Base-by-base conservation (phyloP, 768 basidiomycete species). In the Pleurotus ostreatus region DNA sequence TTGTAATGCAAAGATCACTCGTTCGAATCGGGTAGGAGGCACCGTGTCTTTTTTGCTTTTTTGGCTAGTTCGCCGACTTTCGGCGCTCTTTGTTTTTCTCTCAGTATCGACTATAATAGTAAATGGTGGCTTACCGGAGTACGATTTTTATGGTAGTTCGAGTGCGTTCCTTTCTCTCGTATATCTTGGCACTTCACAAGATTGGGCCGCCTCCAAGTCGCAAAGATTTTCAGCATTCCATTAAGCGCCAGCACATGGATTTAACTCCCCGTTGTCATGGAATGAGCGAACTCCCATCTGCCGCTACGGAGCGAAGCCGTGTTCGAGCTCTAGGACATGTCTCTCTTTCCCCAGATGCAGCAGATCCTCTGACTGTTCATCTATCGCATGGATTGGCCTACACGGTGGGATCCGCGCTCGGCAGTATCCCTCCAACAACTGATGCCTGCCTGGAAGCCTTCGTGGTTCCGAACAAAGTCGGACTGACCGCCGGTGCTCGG, bases 331-430 rank as follows among this genome's bases (percentile, higher is more conserved):
- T 49, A 11, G 40, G 43, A 34, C 34, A 26, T 16, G 23, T 22
- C 16, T 16, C 43, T 1, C 20, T 16, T 59, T 62, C 57, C 48
- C 51, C 55, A 59, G 69, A 46, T 40, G 59, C 44, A 56, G 45
- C 48, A 18, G 64, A 65, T 18, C 68, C 75, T 0, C 70, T 84
- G 9, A 73, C 73, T 51, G 69, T 63, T 6, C 78, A 84, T 58
- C 62, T 83, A 34, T 66, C 76, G 1, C 71, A 76, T 52, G 80
- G 84, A 6, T 69, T 87, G 0, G 85, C 85, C 3, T 81, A 79
- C 55, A 86, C 85, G 7, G 60, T 68, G 1, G 85, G 85, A 18
- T 86, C 85, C 12, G 85, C 84, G 2, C 64, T 85, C 13, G 79
- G 78, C 0, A 68, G 68, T 11, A 67, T 64, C 4, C 81, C 84